Base-by-base conservation (phyloP, 306 rosid species). In the Gillenia trifoliata region DNA sequence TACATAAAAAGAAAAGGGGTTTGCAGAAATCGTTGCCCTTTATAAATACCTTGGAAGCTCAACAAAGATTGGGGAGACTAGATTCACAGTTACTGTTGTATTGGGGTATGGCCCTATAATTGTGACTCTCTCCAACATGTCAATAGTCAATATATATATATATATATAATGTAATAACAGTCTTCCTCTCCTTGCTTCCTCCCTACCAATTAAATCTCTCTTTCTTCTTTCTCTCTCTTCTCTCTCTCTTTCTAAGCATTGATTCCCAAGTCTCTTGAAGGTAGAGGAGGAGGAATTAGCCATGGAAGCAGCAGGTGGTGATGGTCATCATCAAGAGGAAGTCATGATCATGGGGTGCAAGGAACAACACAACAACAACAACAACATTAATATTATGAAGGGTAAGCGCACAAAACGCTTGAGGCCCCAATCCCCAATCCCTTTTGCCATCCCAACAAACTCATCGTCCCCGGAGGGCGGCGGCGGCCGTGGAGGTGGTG, bases 351-450 rank as follows among this genome's bases (percentile, higher is more conserved):
- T 78, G 74, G 89, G 85, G 60, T 71, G 90, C 25, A 85, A 73
- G 55, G 92, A 93, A 45, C 76, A 72, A 6, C 64, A 70, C 5
- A 43, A 89, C 85, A 80, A 70, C 5, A 43, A 89, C 85, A 80
- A 36, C 45, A 73, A 41, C 7, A 22, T 70, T 31, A 45, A 16
- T 45, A 73, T 88, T 7, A 83, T 78, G 70, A 93, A 91, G 84
- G 96, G 97, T 17, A 94, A 91, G 78, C 83, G 98, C 43, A 94
- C 97, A 68, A 94, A 94, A 79, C 93, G 98, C 86, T 84, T 78
- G 8, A 83, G 97, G 80, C 96, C 91, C 11, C 94, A 87, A 79
- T 94, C 98, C n/a, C 98, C 98, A 0, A 76, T 85, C 25, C 98
- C 92, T 57, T 88, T 89, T 71, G 80, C 88, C 59, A 33, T 69